Evolutionary conservation across 176 grass and related monocot species (phyloP).

Genomic region (Typha latifolia): DNA sequence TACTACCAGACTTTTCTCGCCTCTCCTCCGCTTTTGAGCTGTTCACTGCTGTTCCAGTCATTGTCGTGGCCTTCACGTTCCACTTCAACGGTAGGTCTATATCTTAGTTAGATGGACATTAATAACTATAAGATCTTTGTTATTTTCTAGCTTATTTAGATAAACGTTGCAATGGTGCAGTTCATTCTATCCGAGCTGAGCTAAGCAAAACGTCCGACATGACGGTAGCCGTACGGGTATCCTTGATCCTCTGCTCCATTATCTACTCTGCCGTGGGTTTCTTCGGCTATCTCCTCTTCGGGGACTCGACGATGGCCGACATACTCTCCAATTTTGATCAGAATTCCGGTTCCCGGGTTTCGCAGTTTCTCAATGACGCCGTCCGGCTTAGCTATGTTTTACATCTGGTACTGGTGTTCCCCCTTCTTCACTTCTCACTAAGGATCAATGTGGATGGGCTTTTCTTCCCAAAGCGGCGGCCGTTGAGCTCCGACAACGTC

Average conservation of each 20-base stretch:
- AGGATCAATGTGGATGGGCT: slow-evolving; percentile 80
- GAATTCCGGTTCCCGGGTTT: slow-evolving; percentile 39
- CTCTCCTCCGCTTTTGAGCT: slow-evolving; percentile 74
- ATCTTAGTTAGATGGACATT: background rate
- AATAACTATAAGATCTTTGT: too few relatives aligned
- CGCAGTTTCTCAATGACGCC: slow-evolving; percentile 54
- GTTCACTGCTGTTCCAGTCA: slow-evolving; percentile 77
- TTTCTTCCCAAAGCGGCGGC: slow-evolving; percentile 37
- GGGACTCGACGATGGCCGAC: slow-evolving; percentile 76
- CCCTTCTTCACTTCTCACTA: slow-evolving; percentile 73
- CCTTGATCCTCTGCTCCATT: slow-evolving; percentile 51
- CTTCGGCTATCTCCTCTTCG: slow-evolving; percentile 85
- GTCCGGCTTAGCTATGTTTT: slow-evolving; percentile 88
- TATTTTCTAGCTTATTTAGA: background rate
- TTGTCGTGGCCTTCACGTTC: slow-evolving; percentile 92
- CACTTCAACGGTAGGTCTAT: slow-evolving; percentile 77
- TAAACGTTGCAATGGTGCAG: slow-evolving; percentile 13
- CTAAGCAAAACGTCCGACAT: slow-evolving; percentile 73
- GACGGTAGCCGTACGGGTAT: slow-evolving; percentile 62
- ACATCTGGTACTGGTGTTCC: slow-evolving; percentile 85
- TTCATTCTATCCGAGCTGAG: slow-evolving; percentile 75
- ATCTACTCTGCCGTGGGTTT: slow-evolving; percentile 80
- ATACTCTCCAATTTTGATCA: slow-evolving; percentile 84
- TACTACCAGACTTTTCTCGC: slow-evolving; percentile 59
- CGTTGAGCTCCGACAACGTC: slow-evolving; percentile 32